phyloP scores from a whole-genome alignment of 1,139 yeast species.

The Debaryomycetaceae sp. region DNA sequence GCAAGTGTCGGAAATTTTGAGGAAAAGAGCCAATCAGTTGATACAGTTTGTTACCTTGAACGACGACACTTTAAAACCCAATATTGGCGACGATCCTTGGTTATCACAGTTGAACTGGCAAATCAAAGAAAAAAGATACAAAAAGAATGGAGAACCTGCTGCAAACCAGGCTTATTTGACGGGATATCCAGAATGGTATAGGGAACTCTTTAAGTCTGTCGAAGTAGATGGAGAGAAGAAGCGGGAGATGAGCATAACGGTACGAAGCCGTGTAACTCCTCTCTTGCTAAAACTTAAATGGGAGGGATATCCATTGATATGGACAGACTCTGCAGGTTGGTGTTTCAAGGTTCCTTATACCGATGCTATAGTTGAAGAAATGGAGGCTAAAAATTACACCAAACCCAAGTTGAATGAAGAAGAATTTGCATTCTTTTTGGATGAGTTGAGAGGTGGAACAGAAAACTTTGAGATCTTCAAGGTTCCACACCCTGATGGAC shows the following conservation, averaged over 20 bases:
- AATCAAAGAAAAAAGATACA: constrained; percentile 54
- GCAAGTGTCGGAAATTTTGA: constrained; percentile 57
- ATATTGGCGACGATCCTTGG: constrained; percentile 73
- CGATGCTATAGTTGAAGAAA: constrained; percentile 32
- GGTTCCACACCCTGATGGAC: constrained; percentile 92
- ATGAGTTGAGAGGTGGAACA: constrained; percentile 23
- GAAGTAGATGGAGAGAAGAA: constrained; percentile 23
- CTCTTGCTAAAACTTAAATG: constrained; percentile 72
- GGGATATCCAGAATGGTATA: constrained; percentile 94
- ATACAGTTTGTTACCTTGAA: constrained; percentile 33
- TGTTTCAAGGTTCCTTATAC: constrained; percentile 62
- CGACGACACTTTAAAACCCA: constrained; percentile 24
- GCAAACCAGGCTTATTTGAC: constrained; percentile 77
- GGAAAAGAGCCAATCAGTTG: constrained; percentile 58
- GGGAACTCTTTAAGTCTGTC: constrained; percentile 56
- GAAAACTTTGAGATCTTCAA: constrained; percentile 47
- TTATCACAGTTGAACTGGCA: constrained; percentile 87
- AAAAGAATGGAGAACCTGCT: constrained; percentile 71
- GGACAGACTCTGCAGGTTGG: constrained; percentile 87
- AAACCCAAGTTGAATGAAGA: constrained; percentile 33
- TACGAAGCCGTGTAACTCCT: constrained; percentile 75
- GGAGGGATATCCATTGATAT: constrained; percentile 79
- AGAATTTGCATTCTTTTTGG: constrained; percentile 17
- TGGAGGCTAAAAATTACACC: constrained; percentile 53
- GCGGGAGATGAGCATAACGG: constrained; percentile 54